Evolutionary conservation across 2,329 filamentous ascomycete genomes (phyloP).

Genomic region (Pseudocercospora musae): DNA sequence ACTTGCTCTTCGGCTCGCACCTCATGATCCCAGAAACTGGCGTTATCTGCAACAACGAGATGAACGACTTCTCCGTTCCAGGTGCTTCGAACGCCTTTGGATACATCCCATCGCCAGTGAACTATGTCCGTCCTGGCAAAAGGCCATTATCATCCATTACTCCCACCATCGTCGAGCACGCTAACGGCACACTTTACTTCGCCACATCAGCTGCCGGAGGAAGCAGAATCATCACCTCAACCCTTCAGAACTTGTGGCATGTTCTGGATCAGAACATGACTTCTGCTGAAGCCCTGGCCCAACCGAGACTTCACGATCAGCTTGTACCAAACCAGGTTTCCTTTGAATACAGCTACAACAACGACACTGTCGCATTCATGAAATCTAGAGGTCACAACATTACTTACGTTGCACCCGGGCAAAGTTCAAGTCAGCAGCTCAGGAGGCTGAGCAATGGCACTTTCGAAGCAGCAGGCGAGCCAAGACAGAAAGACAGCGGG

Average conservation of each 20-base stretch:
- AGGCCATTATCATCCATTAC: slow-evolving; percentile 79
- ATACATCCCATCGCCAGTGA: slow-evolving; percentile 73
- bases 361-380: slow-evolving; percentile 62
- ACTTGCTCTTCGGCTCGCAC: slow-evolving; percentile 77
- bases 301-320: slow-evolving; percentile 77
- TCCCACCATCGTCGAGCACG: slow-evolving; percentile 70
- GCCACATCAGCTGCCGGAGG: slow-evolving; percentile 75
- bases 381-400: slow-evolving; percentile 65
- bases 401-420: slow-evolving; percentile 60
- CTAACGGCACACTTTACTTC: slow-evolving; percentile 64
- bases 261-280: slow-evolving; percentile 64
- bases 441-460: slow-evolving; percentile 58
- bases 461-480: slow-evolving; percentile 77
- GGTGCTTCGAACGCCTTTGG: slow-evolving; percentile 75
- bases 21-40: slow-evolving; percentile 79
- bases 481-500: slow-evolving; percentile 67
- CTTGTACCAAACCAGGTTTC: slow-evolving; percentile 66
- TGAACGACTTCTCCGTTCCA: slow-evolving; percentile 81
- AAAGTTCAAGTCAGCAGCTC: slow-evolving; percentile 70
- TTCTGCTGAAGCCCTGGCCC: slow-evolving; percentile 58
- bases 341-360: slow-evolving; percentile 69
- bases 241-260: slow-evolving; percentile 70
- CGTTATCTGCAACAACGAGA: slow-evolving; percentile 64
- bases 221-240: slow-evolving; percentile 75
- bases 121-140: slow-evolving; percentile 79